Percentiles rank a stretch among this genome's conserved stretches.
Evolutionary conservation across 2,329 filamentous ascomycete genomes (phyloP).

Genomic region (Coniosporium tulheliwenetii): DNA sequence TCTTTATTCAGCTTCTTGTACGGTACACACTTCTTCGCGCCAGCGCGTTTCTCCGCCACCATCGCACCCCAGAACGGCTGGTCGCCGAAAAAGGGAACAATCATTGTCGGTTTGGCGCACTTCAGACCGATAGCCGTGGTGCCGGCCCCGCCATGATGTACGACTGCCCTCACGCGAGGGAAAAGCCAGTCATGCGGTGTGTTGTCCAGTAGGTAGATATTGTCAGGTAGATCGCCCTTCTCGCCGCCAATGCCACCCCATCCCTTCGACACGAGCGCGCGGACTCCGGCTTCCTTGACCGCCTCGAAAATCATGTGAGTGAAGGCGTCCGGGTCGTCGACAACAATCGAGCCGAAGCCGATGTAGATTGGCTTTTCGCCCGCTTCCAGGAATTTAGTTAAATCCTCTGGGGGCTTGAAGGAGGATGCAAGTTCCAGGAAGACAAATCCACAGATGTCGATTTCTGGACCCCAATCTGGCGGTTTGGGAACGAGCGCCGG

Average conservation of each 20-base stretch:
- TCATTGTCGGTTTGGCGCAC: slow-evolving; percentile 55
- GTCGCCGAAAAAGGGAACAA: slow-evolving; percentile 68
- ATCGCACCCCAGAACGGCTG: slow-evolving; percentile 66
- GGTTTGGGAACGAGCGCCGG: slow-evolving; percentile 12
- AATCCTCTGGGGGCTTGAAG: slow-evolving; percentile 2
- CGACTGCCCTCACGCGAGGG: slow-evolving; percentile 46
- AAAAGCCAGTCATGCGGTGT: slow-evolving; percentile 44
- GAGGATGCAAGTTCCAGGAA: slow-evolving; percentile 2
- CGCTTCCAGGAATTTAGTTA: slow-evolving; percentile 4
- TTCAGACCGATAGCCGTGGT: slow-evolving; percentile 62
- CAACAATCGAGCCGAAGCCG: slow-evolving; percentile 8
- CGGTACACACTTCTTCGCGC: slow-evolving; percentile 43
- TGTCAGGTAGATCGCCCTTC: slow-evolving; percentile 13
- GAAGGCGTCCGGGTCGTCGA: slow-evolving; percentile 19
- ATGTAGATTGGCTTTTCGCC: slow-evolving; percentile 6
- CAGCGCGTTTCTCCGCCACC: slow-evolving; percentile 47
- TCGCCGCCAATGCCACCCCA: slow-evolving; percentile 20
- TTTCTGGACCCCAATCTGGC: slow-evolving; percentile 23
- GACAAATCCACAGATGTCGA: slow-evolving; percentile 6
- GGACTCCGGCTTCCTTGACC: slow-evolving; percentile 14
- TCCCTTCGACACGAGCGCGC: slow-evolving; percentile 21
- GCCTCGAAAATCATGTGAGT: slow-evolving; percentile 20
- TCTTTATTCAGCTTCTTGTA: slow-evolving; percentile 52
- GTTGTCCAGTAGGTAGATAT: slow-evolving; percentile 18
- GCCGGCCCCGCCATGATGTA: slow-evolving; percentile 66